Evolutionary conservation across 1,284 basidiomycete species (phyloP), one percentile per base, ranked within the genome.

Genomic region (Ustilago vetiveriae): DNA sequence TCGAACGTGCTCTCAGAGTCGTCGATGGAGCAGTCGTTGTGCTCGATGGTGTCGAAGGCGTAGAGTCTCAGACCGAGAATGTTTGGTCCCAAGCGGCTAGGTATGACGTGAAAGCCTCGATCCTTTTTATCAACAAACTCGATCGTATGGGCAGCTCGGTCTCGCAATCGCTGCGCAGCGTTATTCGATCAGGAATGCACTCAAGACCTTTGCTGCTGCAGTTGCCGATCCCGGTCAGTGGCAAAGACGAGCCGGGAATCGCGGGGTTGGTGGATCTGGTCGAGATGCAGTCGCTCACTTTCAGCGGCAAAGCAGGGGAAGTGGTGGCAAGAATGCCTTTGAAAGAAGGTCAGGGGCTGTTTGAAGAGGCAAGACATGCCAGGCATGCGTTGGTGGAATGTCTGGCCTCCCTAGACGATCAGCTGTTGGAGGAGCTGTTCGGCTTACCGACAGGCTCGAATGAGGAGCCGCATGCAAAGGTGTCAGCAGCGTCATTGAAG

Each of bases 11-110:
- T 13, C 92, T 92, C 75, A 87, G 92, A 16, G 90, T 94, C 9
- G 88, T 93, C 2, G 92, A 94, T 74, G 92, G 92, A 56, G 91
- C 91, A 5, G 88, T 94, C 14, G 90, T 94, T 16, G 83, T 94
- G 17, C 88, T 94, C 32, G 92, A 94, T 81, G 90, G 91, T 0
- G 92, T 94, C 0, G 92, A 94, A 82, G 92, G 92, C 5, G 92
- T 94, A 1, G 92, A 94, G 82, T 87, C 90, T 6, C 92, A 94
- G 80, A 94, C 92, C 0, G 90, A 88, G 76, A 90, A 90, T 40
- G 92, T 94, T 23, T 94, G 92, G 92, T 85, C 84, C 51, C 92
- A 94, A 80, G 82, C 93, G 70, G 88, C 91, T 79, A 88, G 90
- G 90, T 92, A 94, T 81, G 86, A 86, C 26, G 92, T 94, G 3